A percentile compares a stretch with the other conserved stretches of the same genome.
Conservation (phyloP, 345 rosid species). For the Passiflora organensis region DNA sequence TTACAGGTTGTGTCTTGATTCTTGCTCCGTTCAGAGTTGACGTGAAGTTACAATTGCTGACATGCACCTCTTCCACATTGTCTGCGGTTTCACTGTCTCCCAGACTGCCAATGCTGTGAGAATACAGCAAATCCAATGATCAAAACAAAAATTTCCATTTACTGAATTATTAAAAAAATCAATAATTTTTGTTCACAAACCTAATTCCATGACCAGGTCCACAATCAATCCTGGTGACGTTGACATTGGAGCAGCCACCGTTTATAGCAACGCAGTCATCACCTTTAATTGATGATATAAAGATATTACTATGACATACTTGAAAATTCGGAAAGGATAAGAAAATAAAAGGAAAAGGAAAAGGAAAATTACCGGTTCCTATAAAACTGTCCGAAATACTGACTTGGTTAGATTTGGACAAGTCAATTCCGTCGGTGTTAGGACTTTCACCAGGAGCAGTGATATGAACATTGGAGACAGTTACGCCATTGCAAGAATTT, state of each 20-base stretch:
- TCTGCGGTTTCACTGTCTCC: slow-evolving; percentile 28
- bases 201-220: slow-evolving; percentile 19
- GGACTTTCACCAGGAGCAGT: slow-evolving; percentile 32
- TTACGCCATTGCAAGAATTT: background rate
- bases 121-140: background rate
- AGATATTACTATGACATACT: too few relatives aligned
- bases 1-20: slow-evolving; percentile 54
- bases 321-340: background rate
- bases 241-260: slow-evolving; percentile 3
- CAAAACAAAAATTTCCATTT: background rate
- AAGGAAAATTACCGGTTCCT: slow-evolving; percentile 21
- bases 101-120: slow-evolving; percentile 53
- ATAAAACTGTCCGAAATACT: slow-evolving; percentile 9
- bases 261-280: slow-evolving; percentile 14
- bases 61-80: slow-evolving; percentile 33
- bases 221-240: background rate
- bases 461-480: slow-evolving; percentile 13
- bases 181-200: background rate
- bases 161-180: background rate
- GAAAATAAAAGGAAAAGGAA: background rate
- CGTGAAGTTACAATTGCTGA: slow-evolving; percentile 35
- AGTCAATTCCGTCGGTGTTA: slow-evolving; percentile 37
- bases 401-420: slow-evolving; percentile 11
- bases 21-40: slow-evolving; percentile 43
- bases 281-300: background rate